Percentiles rank a stretch among this genome's conserved stretches.
phyloP scores from a whole-genome alignment of 805 yeast species.

The Cyberlindnera japonica region DNA sequence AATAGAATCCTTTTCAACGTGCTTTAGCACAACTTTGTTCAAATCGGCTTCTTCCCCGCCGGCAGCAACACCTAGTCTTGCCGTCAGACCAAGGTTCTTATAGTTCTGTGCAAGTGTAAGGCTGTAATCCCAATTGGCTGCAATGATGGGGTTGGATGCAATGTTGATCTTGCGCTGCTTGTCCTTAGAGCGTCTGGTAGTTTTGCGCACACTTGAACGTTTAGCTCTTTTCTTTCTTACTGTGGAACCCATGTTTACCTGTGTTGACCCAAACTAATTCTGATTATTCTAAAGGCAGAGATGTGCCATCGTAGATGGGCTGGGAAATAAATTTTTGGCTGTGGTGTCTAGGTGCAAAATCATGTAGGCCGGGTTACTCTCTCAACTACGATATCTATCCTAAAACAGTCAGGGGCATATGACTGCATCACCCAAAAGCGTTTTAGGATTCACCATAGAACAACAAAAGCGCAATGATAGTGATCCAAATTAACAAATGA shows the following conservation, averaged over 20 bases:
- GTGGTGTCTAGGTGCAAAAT: conserved; percentile 6
- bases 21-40: conserved; percentile 33
- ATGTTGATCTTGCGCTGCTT: conserved; percentile 64
- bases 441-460: too few relatives aligned
- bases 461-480: too few relatives aligned
- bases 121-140: conserved; percentile 83
- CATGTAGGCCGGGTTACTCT: conserved; percentile 4
- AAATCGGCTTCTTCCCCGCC: conserved; percentile 77
- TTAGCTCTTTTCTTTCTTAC: conserved; percentile 87
- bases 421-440: too few relatives aligned
- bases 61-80: conserved; percentile 60
- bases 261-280: not conserved
- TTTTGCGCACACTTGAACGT: conserved; percentile 65
- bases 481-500: too few relatives aligned
- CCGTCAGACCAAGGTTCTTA: conserved; percentile 69
- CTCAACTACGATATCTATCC: not conserved
- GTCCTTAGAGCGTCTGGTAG: conserved; percentile 67
- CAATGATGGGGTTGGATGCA: conserved; percentile 74
- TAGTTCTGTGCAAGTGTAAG: conserved; percentile 85
- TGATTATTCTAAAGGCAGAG: not conserved
- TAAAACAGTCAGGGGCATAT: not conserved
- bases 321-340: not conserved
- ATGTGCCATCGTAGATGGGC: conserved; percentile 4
- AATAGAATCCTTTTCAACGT: conserved; percentile 20
- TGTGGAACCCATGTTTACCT: conserved; percentile 47